Evolutionary conservation across 2,329 filamentous ascomycete genomes (phyloP), one percentile per base, ranked within the genome.

Genomic region (Eutypa lata): DNA sequence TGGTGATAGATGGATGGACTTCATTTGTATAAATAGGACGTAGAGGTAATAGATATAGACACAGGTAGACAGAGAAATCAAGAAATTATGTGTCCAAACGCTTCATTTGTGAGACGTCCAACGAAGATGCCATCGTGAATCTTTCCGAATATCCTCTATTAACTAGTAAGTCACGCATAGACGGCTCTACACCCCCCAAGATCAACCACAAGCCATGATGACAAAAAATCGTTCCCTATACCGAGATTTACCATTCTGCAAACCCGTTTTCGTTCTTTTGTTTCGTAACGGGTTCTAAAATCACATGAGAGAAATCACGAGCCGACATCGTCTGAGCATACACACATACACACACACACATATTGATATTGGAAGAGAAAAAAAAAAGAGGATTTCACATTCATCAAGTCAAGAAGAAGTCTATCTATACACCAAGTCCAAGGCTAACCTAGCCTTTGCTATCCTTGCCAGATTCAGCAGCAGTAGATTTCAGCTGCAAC

Each of bases 271-370:
- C n/a, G 35, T 18, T 38, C 26, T 31, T 26, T 51, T n/a, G n/a
- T 54, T 50, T 49, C 46, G 7, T 49, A 24, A 49, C 42, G 47
- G 52, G 55, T 31, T 40, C 48, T 26, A 52, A 45, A 48, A 48
- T 51, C 55, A 55, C 48, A 46, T 55, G 58, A 55, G 64, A 65
- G 46, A 60, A n/a, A 54, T 18, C 60, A 61, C 58, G 63, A 66
- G 65, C 56, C 64, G 64, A 68, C 63, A 68, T 66, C 62, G 64
- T 62, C 64, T 65, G 64, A 67, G 53, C 57, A 55, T 37, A 51
- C 21, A 51, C 54, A 18, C 50, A 60, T 33, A 44, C 40, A 57
- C 26, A 50, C 55, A 21, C 22, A 26, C n/a, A n/a, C n/a, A n/a
- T n/a, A n/a, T n/a, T n/a, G n/a, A n/a, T n/a, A n/a, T n/a, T n/a